phyloP scores from a whole-genome alignment of 2,329 filamentous ascomycete species.

The Colletotrichum sp. region DNA sequence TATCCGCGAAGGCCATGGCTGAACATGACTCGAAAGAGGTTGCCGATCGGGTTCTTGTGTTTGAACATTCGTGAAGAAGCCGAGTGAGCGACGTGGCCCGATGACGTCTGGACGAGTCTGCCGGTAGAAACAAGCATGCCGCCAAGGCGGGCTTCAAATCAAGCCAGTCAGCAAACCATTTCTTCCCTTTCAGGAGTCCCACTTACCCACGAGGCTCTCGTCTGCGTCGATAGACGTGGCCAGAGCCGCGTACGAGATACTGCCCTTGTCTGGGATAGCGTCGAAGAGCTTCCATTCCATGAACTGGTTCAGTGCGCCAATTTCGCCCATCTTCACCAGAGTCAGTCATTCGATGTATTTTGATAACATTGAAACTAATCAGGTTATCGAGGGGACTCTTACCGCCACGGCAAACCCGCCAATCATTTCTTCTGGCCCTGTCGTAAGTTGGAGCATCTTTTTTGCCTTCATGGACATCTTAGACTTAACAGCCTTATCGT shows the following conservation, averaged over 20 bases:
- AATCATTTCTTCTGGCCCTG: not conserved
- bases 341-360: not conserved
- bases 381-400: not conserved
- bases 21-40: constrained; percentile 11
- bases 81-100: not conserved
- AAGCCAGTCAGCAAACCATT: not conserved
- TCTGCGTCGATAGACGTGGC: constrained; percentile 24
- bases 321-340: constrained; percentile 4
- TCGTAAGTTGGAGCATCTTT: not conserved
- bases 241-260: constrained; percentile 26
- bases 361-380: not conserved
- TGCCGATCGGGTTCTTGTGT: not conserved
- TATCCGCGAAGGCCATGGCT: constrained; percentile 4
- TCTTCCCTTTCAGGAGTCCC: not conserved
- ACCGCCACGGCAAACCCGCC: not conserved
- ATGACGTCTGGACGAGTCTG: not conserved
- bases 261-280: constrained; percentile 26
- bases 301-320: constrained; percentile 22
- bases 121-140: not conserved
- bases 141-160: not conserved
- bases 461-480: not conserved
- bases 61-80: constrained; percentile 4
- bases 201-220: constrained; percentile 25
- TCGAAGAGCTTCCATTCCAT: constrained; percentile 32
- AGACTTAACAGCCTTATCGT: not conserved